Base-by-base conservation (phyloP, 768 basidiomycete species). In the Suillus tomentosus region DNA sequence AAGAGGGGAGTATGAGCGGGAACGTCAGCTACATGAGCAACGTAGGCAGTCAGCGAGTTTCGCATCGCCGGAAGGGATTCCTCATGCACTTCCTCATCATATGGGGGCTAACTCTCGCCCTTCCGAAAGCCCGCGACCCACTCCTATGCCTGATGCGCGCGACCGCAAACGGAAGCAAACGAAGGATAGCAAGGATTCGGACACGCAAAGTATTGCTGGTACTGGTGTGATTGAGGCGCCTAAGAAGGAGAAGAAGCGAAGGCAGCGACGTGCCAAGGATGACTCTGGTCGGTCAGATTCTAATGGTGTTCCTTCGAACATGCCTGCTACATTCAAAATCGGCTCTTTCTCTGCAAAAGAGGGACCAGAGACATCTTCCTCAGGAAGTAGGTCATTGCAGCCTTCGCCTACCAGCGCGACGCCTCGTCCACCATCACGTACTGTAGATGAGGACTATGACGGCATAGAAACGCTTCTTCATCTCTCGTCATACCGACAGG, bases 381-480 rank as follows among this genome's bases (percentile, higher is more conserved):
- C 90, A 9, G 84, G 84, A 1, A 80, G 75, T 60, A 79, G 89
- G 36, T 91, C 89, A 1, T 79, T 87, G 47, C 90, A 90, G 68
- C 90, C 89, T 2, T 91, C 88, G 37, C 90, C 91, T 1, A 91
- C 85, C 2, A 85, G 82, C 63, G 83, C 81, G 22, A 82, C 83
- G 8, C 83, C 86, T 60, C 77, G 85, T 43, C 84, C 87, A 19
- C 87, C 89, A 8, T 80, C 86, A 13, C 83, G 95, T 8, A 78
- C 85, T 2, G 84, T 96, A 19, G 94, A 97, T 70, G 95, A 99
- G 68, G 92, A 97, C 69, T 97, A 97, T 69, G 95, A 99, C 69
- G 95, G 90, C 31, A 91, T 88, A 5, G 94, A 94, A 68, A 86
- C 92, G 0, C 79, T 97, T 40, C 92, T 97, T 76, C 86, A 84